Base-by-base conservation (phyloP, 2,329 filamentous ascomycete genomes). In the Colletotrichum nymphaeae region DNA sequence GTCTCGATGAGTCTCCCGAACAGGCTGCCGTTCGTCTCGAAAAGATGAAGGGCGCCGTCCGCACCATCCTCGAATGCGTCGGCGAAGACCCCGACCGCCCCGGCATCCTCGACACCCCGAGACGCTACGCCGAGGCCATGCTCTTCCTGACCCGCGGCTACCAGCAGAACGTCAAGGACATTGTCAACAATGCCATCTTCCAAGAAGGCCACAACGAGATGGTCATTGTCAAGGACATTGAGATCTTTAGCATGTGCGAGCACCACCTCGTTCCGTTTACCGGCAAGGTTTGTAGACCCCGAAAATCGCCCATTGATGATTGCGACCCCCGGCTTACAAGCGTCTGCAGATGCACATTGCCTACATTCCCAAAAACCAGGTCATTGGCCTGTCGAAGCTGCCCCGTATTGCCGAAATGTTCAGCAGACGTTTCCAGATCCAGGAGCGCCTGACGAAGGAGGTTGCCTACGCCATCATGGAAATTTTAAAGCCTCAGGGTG, bases 361-460 rank as follows among this genome's bases (percentile, higher is more conserved):
- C 72, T 99, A 99, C 84, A 98, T 99, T 75, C 97, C 97, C 35
- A 92, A 93, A 79, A 91, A 95, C 80, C 92, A 95, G 72, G 95
- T 99, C 65, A 95, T 99, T 75, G 97, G 97, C 63, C 92, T 99
- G 65, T 98, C 95, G 37, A 99, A 99, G 83, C 89, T 99, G 63
- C 96, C 96, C 30, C 93, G 97, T 75, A 96, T 99, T 76, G 97
- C 96, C 67, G 95, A 99, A 80, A 97, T 99, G 94, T 99, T 98
- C 85, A 93, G 94, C 60, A 93, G 97, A 66, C 89, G 97, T 69
- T 88, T 99, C 5, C 97, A 99, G 83, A 96, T 99, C 63, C 97
- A 99, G 85, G 97, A 99, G 82, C 93, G 97, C 42, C 88, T 99
- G 42, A 99, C 97, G 28, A 97, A 97, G 82, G 95, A 99, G 82